Evolutionary conservation across 1,284 basidiomycete species (phyloP), one percentile per base, ranked within the genome.

Genomic region (Cutaneotrichosporon dermatis): DNA sequence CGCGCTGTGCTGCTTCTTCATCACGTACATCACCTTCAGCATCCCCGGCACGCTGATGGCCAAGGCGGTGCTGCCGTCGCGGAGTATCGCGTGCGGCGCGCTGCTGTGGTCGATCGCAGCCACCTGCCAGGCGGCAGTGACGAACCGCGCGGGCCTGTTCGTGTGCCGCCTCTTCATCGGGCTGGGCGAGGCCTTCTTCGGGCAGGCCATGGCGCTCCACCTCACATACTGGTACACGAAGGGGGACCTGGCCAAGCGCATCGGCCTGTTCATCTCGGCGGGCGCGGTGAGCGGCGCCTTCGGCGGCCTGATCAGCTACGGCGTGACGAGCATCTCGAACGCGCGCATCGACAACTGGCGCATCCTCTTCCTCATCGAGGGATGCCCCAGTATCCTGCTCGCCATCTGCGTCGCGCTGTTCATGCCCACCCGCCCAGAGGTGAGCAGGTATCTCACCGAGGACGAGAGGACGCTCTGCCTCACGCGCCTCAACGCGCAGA

Each of bases 371-470:
- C 64, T 75, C 33, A 54, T 93, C 58, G 91, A 82, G 86, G 82
- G 88, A 81, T 66, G 54, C 68, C 70, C 69, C 4, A 64, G 66
- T 0, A 69, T 93, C 5, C 15, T 90, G 0, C 80, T 92, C 39
- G 90, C 88, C 2, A 55, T 89, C 16, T 52, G 85, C 36, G 83
- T 87, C 2, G 76, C 86, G 59, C 81, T 86, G 60, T 79, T 88
- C 63, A 80, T 94, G 7, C 91, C 91, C 0, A 82, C 86, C 54
- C 81, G 90, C 39, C 91, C 91, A 0, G 89, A 92, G 71, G 86
- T 84, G 10, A 87, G 88, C 0, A 76, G 74, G 0, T 88, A 86
- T 70, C 77, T 93, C 46, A 87, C 80, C 45, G 87, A 88, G 62
- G 80, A 83, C 10, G 87, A 94, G 73, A 83, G 90, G 9, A 82